Evolutionary conservation across 2,329 filamentous ascomycete genomes (phyloP), one percentile per base, ranked within the genome.

Genomic region (Plectosphaerella plurivora): DNA sequence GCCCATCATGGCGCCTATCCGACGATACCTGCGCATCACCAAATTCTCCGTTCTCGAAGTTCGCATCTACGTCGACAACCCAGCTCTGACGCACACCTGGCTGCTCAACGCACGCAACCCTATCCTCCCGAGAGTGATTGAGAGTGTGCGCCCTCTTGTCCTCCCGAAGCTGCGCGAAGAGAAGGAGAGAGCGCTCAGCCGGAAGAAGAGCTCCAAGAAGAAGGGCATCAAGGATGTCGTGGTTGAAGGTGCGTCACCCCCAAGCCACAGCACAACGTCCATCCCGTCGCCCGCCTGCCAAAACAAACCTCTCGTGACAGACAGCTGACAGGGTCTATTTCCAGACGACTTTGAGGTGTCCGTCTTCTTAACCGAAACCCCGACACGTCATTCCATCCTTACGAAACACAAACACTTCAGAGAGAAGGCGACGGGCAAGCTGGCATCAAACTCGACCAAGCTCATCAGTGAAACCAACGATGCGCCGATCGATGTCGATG

Each of bases 1-100:
- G 36, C 14, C 35, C 28, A 58, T 22, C 44, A 97, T 97, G 92
- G 88, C 91, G 12, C 92, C 92, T 11, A 83, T 96, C 47, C 85
- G 92, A 54, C 84, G 92, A 62, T 97, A 97, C 67, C 79, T 97
- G 51, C 84, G 93, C 50, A 96, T 97, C 61, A 93, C 89, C 51
- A 92, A 93, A 66, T 89, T 91, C 69, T 96, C 93, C 5, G 91
- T 97, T 33, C 81, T 99, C n/a, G 94, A 99, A 78, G 91, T 90
- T 58, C 91, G 92, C 59, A 94, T 99, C 60, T 97, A 97, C 70
- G 84, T 97, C 46, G 93, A 97, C 59, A 92, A 93, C 61, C 94
- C 94, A 1, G 83, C 87, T 12, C 83, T 96, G 55, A 83, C 84
- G 22, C 83, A 90, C 59, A 86, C 87, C 64, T 97, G 95, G 85